Base-by-base conservation (phyloP, 768 basidiomycete genomes). In the Boletellus sp. region DNA sequence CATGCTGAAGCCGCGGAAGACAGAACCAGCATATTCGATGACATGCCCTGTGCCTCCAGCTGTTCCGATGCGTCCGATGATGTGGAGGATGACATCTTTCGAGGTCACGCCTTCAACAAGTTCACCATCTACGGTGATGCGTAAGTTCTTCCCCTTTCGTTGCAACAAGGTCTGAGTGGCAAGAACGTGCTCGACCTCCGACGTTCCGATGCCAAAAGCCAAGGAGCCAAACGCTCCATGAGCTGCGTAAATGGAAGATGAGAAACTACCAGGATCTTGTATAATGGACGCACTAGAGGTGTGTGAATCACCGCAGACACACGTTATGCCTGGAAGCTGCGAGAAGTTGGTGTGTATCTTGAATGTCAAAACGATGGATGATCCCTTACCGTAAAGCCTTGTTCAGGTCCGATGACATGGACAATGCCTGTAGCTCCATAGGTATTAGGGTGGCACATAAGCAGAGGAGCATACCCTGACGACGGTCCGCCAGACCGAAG, bases 141-240 rank as follows among this genome's bases (percentile, higher is more conserved):
- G 84, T 90, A 94, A 93, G 72, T 94, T 94, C 73, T 92, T 92
- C 48, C 82, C 80, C 70, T 93, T 92, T 64, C 78, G 83, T 71
- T 94, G 92, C 54, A 90, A 73, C 19, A 94, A 74, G 42, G 90
- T 91, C 69, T 94, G 92, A 8, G 92, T 94, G 13, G 92, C 92
- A 42, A 94, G 84, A 56, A 94, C 92, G 65, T 94, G 92, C 64
- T 94, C 92, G 59, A 94, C 92, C 64, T 94, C 91, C 43, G 90
- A 93, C 12, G 92, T 94, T 35, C 92, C 92, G 59, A 94, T 94
- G 52, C 92, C 92, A 60, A 94, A 94, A 0, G 92, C 92, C 53
- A 94, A 78, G 41, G 92, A 91, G 41, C 92, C 92, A 63, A 94
- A 94, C 3, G 92, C 92, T 42, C 92, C 92, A 65, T 94, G 92